Conservation (phyloP, 2,329 filamentous ascomycete species). For the Drechslerella coelobrocha region DNA sequence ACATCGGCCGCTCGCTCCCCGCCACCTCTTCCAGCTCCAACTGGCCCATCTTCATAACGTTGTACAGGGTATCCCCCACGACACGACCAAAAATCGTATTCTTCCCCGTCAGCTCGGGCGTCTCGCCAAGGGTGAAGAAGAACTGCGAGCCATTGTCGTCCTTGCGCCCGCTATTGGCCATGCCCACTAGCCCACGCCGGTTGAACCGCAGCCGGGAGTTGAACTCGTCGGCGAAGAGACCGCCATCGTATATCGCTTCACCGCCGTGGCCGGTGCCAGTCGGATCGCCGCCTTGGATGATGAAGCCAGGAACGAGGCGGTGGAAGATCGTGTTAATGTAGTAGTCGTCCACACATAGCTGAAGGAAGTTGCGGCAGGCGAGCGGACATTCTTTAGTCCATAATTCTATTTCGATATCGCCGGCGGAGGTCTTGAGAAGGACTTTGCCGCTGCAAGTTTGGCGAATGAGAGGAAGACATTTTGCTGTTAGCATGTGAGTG, state of each 20-base stretch:
- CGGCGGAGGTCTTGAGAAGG: constrained; percentile 85
- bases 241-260: constrained; percentile 88
- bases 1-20: constrained; percentile 80
- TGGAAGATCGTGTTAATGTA: constrained; percentile 95
- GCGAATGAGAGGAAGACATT: no score
- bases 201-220: constrained; percentile 94
- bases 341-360: constrained; percentile 92
- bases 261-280: constrained; percentile 91
- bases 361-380: constrained; percentile 92
- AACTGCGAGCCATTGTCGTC: constrained; percentile 94
- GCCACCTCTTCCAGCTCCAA: constrained; percentile 74
- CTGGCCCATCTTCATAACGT: constrained; percentile 91
- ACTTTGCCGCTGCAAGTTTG: constrained; percentile 76
- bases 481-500: not conserved
- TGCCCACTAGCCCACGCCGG: constrained; percentile 85
- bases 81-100: constrained; percentile 94
- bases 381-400: constrained; percentile 94
- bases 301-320: constrained; percentile 87
- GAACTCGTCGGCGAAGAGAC: constrained; percentile 83
- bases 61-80: constrained; percentile 94
- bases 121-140: constrained; percentile 84
- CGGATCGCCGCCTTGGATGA: constrained; percentile 92
- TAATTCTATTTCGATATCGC: constrained; percentile 88
- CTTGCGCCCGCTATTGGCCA: constrained; percentile 83
- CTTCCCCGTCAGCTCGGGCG: constrained; percentile 83